Conservation (phyloP, 768 basidiomycete genomes). For the Sporobolomyces roseus region DNA sequence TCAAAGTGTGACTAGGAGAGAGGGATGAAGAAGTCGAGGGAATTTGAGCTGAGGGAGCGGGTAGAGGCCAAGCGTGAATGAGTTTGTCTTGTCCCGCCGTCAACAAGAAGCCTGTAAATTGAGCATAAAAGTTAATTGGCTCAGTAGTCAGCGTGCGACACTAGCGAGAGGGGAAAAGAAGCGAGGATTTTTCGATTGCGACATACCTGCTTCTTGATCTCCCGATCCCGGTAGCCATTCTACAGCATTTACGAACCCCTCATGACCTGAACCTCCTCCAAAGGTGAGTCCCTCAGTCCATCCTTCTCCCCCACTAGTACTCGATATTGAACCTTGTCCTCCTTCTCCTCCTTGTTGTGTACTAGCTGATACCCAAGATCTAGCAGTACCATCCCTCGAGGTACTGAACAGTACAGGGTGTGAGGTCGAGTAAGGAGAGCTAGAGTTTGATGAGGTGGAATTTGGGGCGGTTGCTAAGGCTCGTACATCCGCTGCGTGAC, state of each 20-base stretch:
- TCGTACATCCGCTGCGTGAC: constrained; percentile 36
- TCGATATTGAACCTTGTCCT: not conserved
- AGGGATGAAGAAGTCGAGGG: constrained; percentile 59
- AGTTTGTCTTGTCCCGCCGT: constrained; percentile 86
- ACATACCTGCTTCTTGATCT: constrained; percentile 9
- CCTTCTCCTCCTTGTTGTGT: not conserved
- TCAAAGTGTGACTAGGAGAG: constrained; percentile 73
- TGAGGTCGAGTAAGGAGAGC: not conserved
- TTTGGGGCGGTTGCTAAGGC: constrained; percentile 13
- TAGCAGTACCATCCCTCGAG: constrained; percentile 30
- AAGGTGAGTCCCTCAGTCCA: constrained; percentile 27
- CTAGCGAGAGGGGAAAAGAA: not conserved
- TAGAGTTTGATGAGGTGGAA: not conserved
- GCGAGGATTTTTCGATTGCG: not conserved
- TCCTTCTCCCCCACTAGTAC: constrained; percentile 9
- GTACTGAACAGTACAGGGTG: constrained; percentile 25
- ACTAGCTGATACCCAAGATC: constrained; percentile 16
- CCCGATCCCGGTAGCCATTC: constrained; percentile 21
- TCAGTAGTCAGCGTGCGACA: not conserved
- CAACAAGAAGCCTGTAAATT: constrained; percentile 66
- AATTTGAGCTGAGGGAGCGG: constrained; percentile 48
- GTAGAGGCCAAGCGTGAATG: constrained; percentile 64
- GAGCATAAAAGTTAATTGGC: not conserved
- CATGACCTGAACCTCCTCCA: constrained; percentile 11
- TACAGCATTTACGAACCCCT: constrained; percentile 40